Base-by-base conservation (phyloP, 768 basidiomycete species). In the Suillus lakei region DNA sequence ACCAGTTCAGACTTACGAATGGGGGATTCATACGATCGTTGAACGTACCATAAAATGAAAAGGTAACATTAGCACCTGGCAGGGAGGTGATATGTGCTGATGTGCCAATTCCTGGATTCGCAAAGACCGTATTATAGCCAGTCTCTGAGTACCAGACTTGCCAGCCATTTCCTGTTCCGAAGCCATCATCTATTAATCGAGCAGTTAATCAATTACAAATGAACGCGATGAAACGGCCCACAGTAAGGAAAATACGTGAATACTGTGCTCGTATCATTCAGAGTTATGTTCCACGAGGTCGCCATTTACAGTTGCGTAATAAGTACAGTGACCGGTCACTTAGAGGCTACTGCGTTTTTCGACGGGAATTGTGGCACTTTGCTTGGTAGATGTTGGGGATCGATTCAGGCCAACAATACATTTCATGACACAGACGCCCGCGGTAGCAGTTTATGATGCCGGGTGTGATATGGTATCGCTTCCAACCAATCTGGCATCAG, bases 31-130 rank as follows among this genome's bases (percentile, higher is more conserved):
- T 38, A 28, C n/a, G 12, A 34, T 48, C 2, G 7, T 23, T 28
- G 10, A 18, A 53, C 71, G 4, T 44, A 74, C 75, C 75, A 46
- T 72, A 71, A 63, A 75, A 76, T n/a, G 73, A 62, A 2, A 76
- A 60, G 13, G 65, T 62, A 13, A 76, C 43, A 56, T 69, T 74
- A 6, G 74, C 74, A 13, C 72, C 74, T 21, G 69, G 61, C 4
- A 68, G 53, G 2, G 71, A 68, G 18, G 73, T 76, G 16, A 70
- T 44, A 28, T 66, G 63, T 26, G 36, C 41, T 43, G 65, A 41
- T 28, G 32, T 39, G 26, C 66, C 67, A 28, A 46, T 26, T 39
- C 50, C 60, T 51, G 54, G 23, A 41, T 64, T 30, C 10, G 44
- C 67, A 23, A 10, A 10, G 8, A 32, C 43, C 23, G 66, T 39